Conservation (phyloP, 106 monocot species). For the Dioscorea dumetorum region DNA sequence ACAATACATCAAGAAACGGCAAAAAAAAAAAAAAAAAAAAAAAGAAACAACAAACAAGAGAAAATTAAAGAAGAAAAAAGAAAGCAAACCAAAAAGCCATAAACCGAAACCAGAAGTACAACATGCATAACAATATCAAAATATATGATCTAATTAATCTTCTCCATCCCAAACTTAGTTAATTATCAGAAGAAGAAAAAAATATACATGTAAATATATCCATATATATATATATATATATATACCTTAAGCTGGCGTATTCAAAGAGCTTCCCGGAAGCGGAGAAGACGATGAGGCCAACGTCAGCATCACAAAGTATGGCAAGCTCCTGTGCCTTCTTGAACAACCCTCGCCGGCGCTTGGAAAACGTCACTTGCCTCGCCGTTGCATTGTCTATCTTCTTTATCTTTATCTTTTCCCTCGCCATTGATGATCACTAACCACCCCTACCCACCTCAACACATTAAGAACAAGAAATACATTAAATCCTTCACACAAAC, state of each 20-base stretch:
- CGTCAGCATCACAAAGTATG: slow-evolving; percentile 65
- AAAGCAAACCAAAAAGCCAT: background rate
- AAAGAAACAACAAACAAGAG: too few species aligned
- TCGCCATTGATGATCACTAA: slow-evolving; percentile 15
- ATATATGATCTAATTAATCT: background rate
- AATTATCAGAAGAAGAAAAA: too few species aligned
- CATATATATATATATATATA: too few species aligned
- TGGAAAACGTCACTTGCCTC: slow-evolving; percentile 69
- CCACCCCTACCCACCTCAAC: too few species aligned
- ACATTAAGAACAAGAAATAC: too few species aligned
- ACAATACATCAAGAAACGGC: background rate
- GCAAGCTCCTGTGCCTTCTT: slow-evolving; percentile 70
- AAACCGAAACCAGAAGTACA: background rate
- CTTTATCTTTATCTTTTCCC: slow-evolving; percentile 32
- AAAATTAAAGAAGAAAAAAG: too few species aligned
- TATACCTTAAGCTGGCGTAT: slow-evolving; percentile 41
- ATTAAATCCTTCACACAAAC: too few species aligned
- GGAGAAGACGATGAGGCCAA: slow-evolving; percentile 66
- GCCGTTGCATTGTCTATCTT: slow-evolving; percentile 41
- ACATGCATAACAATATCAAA: background rate
- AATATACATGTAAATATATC: too few species aligned
- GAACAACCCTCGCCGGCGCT: slow-evolving; percentile 52
- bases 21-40: background rate
- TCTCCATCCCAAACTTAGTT: too few species aligned
- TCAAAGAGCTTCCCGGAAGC: slow-evolving; percentile 41